Base-by-base conservation (phyloP, 2,329 filamentous ascomycete genomes). In the Fusarium sp. region DNA sequence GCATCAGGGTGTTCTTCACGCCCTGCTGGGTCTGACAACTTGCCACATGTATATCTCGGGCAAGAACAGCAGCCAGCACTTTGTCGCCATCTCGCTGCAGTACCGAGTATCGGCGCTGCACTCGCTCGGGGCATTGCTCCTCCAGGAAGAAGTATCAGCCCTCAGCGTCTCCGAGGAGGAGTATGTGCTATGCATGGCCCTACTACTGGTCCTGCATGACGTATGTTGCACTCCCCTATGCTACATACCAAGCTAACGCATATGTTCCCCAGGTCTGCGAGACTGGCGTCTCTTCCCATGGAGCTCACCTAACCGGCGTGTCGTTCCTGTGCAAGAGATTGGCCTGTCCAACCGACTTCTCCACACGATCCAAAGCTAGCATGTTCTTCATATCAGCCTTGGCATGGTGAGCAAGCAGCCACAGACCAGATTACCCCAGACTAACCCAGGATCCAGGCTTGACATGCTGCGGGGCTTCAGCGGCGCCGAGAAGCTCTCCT, bases 401-500 rank as follows among this genome's bases (percentile, higher is more conserved):
- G 4, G 65, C 79, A 8, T 80, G 79, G 79, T 78, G 69, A 60
- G 62, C 47, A n/a, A 13, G 9, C 38, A 61, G 14, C 29, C 14
- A 2, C 1, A 4, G 16, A 6, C 14, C 6, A 4, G 13, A 0
- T 16, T 16, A 22, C 1, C 42, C 66, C 33, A 16, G 11, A 56
- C 42, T 25, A 73, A 36, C 4, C 25, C 5, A 4, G 0, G 7
- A 2, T 3, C 11, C 1, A 80, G 79, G 79, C 14, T 81, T 11
- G 79, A 81, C 7, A 73, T 81, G 61, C 42, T 81, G 6, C 73
- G 78, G 29, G 79, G 79, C 0, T 78, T 81, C 60, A 80, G 77
- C n/a, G 79, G 79, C 5, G 75, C 79, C 1, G 79, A 81, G 50
- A 80, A 81, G 33, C 74, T 81, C 8, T 68, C 77, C 4, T 80